Base-by-base conservation (phyloP, 202 grass and related monocot species). In the Hordeum pubiflorum region DNA sequence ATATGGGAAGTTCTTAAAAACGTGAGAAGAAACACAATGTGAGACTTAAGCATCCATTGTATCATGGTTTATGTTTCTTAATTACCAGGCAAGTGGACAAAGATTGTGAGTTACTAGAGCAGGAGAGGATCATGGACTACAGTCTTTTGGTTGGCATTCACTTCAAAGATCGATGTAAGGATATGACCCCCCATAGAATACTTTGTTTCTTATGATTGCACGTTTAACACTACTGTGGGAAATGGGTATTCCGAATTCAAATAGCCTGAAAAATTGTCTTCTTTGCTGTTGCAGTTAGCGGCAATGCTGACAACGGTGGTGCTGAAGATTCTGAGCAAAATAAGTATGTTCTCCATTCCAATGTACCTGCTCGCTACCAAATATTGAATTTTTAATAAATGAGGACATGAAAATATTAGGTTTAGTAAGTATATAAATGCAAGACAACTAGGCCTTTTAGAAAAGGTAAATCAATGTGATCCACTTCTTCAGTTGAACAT, bases 51-150 rank as follows among this genome's bases (percentile, higher is more conserved):
- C 6, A 67, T 59, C 7, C 17, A 11, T 37, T 77, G 71, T 56
- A 9, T 41, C 37, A 57, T 65, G 11, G 37, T 81, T 76, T 85
- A 7, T 65, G 13, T 76, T 57, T 68, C 21, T 68, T 74, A 23
- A 48, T 72, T 50, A 72, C 14, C 69, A 97, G 94, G 74, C 91
- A 97, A 97, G 94, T 97, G 65, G 94, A 93, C 67, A 86, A 72
- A 88, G 91, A 97, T 86, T 93, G 91, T 71, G 89, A 93, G 63
- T 74, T 97, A 36, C 79, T 97, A 68, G 94, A 97, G 74, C 85
- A 87, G 59, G 94, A 93, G 56, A 91, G 94, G 84, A 97, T 97
- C 33, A 97, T 94, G 94, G 94, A 97, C 80, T 97, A 97, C 32
- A 97, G 94, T 84, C 91, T 97, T 63, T 78, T 97, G 60, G 94